These are phyloP conservation scores for Ophiostoma tasmaniense DNA, from an alignment of 2,329 filamentous ascomycete species.

Conservation along the genomic window DNA sequence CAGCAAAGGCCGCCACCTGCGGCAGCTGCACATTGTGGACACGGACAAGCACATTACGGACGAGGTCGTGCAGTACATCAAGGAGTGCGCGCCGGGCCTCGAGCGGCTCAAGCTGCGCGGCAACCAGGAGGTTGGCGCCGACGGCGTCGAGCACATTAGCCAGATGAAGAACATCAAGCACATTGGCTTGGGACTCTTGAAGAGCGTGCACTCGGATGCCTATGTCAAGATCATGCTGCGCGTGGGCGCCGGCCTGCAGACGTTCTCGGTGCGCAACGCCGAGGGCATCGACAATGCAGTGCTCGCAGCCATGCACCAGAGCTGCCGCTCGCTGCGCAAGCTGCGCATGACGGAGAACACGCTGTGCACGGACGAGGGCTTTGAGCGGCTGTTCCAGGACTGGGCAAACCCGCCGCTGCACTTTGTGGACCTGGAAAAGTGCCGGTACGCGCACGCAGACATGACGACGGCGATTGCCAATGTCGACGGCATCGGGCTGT, in stretches of 20 bases:
- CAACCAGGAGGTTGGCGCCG: slow-evolving; percentile 64
- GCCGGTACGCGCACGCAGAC: slow-evolving; percentile 65
- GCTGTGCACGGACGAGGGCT: slow-evolving; percentile 65
- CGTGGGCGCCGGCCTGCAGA: slow-evolving; percentile 60
- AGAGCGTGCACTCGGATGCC: slow-evolving; percentile 45
- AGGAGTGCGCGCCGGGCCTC: slow-evolving; percentile 57
- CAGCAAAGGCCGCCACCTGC: slow-evolving; percentile 55
- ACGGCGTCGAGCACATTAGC: slow-evolving; percentile 57
- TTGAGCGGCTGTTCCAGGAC: slow-evolving; percentile 60
- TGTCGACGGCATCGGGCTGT: slow-evolving; percentile 61
- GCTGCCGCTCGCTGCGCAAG: slow-evolving; percentile 62
- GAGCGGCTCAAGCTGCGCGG: slow-evolving; percentile 70
- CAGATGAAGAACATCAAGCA: slow-evolving; percentile 59
- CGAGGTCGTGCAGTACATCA: slow-evolving; percentile 54
- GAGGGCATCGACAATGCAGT: slow-evolving; percentile 58
- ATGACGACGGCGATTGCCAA: slow-evolving; percentile 59
- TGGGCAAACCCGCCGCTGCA: slow-evolving; percentile 68
- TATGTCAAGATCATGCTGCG: slow-evolving; percentile 53
- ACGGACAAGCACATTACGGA: slow-evolving; percentile 77
- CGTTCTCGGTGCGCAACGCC: slow-evolving; percentile 68
- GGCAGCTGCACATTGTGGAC: slow-evolving; percentile 68
- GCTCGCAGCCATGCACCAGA: slow-evolving; percentile 59
- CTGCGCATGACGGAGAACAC: slow-evolving; percentile 75
- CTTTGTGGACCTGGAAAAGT: slow-evolving; percentile 67
- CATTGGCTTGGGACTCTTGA: slow-evolving; percentile 61